These are phyloP conservation scores for Ilex aquifolium DNA, from an alignment of 257 asterid genomes.

Conservation along the genomic window DNA sequence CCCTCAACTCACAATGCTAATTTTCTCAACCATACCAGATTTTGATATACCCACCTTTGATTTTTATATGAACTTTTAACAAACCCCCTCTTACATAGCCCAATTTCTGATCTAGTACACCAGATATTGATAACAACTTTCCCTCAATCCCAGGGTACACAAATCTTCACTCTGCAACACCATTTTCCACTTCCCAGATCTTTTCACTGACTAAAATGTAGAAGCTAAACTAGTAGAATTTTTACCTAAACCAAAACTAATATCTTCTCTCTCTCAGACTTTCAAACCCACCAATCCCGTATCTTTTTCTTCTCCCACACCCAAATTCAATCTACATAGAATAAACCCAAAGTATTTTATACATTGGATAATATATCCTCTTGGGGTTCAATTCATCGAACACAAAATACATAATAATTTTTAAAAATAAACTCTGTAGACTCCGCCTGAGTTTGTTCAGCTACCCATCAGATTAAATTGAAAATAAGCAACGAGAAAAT, in stretches of 20 bases:
- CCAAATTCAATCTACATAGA: neutral
- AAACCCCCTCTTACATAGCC: slow-evolving; percentile 9
- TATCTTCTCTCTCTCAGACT: slow-evolving; percentile 16
- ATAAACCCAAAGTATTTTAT: neutral
- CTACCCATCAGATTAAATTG: slow-evolving; percentile 48
- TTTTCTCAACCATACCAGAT: slow-evolving; percentile 14
- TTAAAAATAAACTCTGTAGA: slow-evolving; percentile 27
- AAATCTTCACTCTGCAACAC: slow-evolving; percentile 3
- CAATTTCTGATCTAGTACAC: too few species aligned
- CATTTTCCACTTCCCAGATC: too few species aligned
- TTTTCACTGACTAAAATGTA: slow-evolving; percentile 8
- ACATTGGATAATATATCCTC: too few species aligned
- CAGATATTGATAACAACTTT: neutral
- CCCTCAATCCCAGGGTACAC: slow-evolving; percentile 12
- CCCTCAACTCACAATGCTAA: slow-evolving; percentile 4
- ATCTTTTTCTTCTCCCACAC: neutral
- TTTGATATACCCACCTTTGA: neutral
- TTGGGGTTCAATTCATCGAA: too few species aligned
- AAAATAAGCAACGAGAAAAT: slow-evolving; percentile 7
- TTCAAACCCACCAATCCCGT: slow-evolving; percentile 25
- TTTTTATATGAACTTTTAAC: neutral
- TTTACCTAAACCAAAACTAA: slow-evolving; percentile 63
- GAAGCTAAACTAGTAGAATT: slow-evolving; percentile 36
- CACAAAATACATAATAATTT: neutral
- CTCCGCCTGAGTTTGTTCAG: slow-evolving; percentile 74